Conservation (phyloP, 768 basidiomycete genomes). For the Serendipita indica region DNA sequence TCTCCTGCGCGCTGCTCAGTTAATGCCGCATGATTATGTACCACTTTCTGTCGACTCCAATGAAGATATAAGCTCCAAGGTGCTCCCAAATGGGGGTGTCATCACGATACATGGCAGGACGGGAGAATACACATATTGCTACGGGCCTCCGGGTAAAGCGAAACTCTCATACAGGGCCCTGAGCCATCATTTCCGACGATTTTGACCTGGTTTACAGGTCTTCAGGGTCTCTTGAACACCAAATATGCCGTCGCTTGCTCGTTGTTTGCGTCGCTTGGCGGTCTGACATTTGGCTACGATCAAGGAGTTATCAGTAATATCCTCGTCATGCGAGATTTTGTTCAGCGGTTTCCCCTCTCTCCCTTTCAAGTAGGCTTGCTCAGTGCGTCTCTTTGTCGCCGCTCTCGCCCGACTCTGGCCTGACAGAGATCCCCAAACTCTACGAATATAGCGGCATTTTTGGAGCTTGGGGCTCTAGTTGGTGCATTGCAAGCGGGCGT, state of each 20-base stretch:
- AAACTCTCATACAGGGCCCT: neutral
- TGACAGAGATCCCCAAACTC: neutral
- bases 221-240: slow-evolving; percentile 49
- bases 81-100: neutral
- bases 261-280: slow-evolving; percentile 56
- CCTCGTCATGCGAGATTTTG: slow-evolving; percentile 66
- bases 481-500: slow-evolving; percentile 54
- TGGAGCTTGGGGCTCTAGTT: slow-evolving; percentile 68
- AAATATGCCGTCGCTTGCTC: slow-evolving; percentile 52
- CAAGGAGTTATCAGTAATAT: slow-evolving; percentile 81
- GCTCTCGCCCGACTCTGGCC: neutral
- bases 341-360: slow-evolving; percentile 49
- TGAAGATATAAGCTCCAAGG: neutral
- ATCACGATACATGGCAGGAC: neutral
- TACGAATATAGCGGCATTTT: slow-evolving; percentile 46
- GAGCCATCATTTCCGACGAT: neutral
- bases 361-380: slow-evolving; percentile 61
- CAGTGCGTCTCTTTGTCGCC: slow-evolving; percentile 34
- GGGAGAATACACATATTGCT: slow-evolving; percentile 43
- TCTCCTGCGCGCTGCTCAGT: neutral
- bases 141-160: slow-evolving; percentile 34
- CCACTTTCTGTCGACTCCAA: neutral
- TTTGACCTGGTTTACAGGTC: slow-evolving; percentile 25
- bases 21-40: neutral
- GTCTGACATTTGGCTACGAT: slow-evolving; percentile 68